Evolutionary conservation across 2,329 filamentous ascomycete genomes (phyloP).

Genomic region (Pseudogymnoascus sp.): DNA sequence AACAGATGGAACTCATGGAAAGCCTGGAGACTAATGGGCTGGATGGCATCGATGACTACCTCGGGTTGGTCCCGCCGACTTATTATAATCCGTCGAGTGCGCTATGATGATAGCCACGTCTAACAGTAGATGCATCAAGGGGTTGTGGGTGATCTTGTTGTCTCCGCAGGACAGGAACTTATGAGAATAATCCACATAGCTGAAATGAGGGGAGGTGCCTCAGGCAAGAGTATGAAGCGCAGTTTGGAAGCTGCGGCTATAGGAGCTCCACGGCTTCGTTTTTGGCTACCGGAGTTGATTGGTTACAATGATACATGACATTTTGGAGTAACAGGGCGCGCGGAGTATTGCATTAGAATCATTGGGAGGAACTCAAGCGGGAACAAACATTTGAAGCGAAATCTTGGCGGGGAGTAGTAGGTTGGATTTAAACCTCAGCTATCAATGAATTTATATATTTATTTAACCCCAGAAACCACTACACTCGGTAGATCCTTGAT

Average conservation of each 20-base stretch:
- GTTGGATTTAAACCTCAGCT: conserved; percentile 1
- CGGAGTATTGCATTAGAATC: background rate
- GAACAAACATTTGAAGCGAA: background rate
- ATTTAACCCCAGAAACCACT: conserved; percentile 34
- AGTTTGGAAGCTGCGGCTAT: background rate
- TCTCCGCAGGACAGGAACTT: background rate
- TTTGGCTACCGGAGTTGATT: conserved; percentile 1
- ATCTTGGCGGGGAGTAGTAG: background rate
- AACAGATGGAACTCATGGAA: conserved; percentile 76
- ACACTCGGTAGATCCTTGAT: conserved; percentile 66
- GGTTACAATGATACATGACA: background rate
- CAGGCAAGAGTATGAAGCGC: background rate
- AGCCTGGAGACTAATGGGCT: conserved; percentile 63
- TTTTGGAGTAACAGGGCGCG: background rate
- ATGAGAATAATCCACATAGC: background rate
- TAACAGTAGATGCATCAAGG: background rate
- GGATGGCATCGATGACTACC: conserved; percentile 45
- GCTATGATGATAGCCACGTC: background rate
- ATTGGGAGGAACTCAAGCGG: background rate
- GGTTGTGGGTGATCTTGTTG: background rate
- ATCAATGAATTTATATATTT: conserved; percentile 5
- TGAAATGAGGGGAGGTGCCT: background rate
- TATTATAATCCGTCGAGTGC: conserved; percentile 5
- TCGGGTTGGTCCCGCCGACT: background rate
- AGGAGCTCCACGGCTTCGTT: background rate